Evolutionary conservation across 306 rosid genomes (phyloP), one percentile per base, ranked within the genome.

Genomic region (Quercus rubra): DNA sequence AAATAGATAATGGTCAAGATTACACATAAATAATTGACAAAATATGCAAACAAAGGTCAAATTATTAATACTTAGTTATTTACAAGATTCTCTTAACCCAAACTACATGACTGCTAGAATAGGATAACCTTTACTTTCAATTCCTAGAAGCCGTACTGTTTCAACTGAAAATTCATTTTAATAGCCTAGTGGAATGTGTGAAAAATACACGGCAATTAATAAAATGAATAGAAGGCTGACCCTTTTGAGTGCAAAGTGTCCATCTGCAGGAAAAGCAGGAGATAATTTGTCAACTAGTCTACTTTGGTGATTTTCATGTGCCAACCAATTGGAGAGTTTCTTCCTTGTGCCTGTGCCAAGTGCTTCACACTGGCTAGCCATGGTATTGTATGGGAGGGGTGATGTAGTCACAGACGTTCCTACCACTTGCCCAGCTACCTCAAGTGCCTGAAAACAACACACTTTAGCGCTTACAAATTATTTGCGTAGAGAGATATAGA

Each of bases 291-390:
- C 91, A 17, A 85, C 74, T 13, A 78, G 78, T 76, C 80, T 87
- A 66, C 81, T 74, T 67, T 83, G 80, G 79, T 79, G 87, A 43
- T 87, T 88, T 86, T 96, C 98, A 59, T 84, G 87, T 76, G 97
- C 89, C 79, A 96, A 85, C 99, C 99, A 96, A 77, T 85, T 93
- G 33, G 96, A 90, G 70, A 96, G 94, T 76, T 89, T 96, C 84
- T 90, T 93, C 82, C 99, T 86, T 61, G 96, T 86, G 81, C 93
- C 92, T 17, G 96, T 90, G 71, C 99, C 99, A 3, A 96, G 92
- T 19, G 94, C 89, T 83, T 96, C 99, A 35, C 98, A 96, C 82
- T 93, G 99, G 89, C 91, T 88, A n/a, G 98, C 90, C 94, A 96
- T 93, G 85, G 97, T 52, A 52, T 90, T 88, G 90, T 88, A 96